Conservation (phyloP, 2,329 filamentous ascomycete genomes). For the Aspergillus novoparasiticus region DNA sequence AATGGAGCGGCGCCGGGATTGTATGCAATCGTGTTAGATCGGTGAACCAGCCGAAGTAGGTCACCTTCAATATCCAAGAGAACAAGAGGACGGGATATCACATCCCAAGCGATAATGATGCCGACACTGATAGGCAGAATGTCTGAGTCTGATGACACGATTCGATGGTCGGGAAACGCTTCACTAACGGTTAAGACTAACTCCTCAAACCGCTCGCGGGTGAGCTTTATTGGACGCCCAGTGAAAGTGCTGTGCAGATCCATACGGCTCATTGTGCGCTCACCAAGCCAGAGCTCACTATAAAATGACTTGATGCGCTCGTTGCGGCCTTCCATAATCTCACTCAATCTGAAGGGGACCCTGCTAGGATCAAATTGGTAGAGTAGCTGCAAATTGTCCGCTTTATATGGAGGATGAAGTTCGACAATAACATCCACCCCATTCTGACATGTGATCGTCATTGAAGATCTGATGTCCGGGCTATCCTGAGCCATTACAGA, state of each 20-base stretch:
- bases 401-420: constrained; percentile 5
- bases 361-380: constrained; percentile 90
- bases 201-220: constrained; percentile 65
- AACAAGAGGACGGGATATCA: constrained; percentile 15
- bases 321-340: constrained; percentile 90
- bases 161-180: constrained; percentile 15
- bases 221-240: constrained; percentile 48
- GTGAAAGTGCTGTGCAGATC: constrained; percentile 79
- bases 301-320: constrained; percentile 98
- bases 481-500: neutral
- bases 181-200: constrained; percentile 33
- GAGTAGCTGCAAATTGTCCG: constrained; percentile 68
- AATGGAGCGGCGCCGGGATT: constrained; percentile 6
- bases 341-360: constrained; percentile 86
- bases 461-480: neutral
- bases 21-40: constrained; percentile 20
- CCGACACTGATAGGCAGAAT: constrained; percentile 16
- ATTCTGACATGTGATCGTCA: constrained; percentile 13
- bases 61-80: constrained; percentile 13
- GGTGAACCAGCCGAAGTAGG: constrained; percentile 20
- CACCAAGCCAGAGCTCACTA: constrained; percentile 91
- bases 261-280: constrained; percentile 71
- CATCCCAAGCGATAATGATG: constrained; percentile 21
- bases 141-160: constrained; percentile 7
- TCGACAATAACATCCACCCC: constrained; percentile 14